Evolutionary conservation across 352 stramenopile genomes (phyloP), one percentile per base, ranked within the genome.

Genomic region (Pythium myriotylum): DNA sequence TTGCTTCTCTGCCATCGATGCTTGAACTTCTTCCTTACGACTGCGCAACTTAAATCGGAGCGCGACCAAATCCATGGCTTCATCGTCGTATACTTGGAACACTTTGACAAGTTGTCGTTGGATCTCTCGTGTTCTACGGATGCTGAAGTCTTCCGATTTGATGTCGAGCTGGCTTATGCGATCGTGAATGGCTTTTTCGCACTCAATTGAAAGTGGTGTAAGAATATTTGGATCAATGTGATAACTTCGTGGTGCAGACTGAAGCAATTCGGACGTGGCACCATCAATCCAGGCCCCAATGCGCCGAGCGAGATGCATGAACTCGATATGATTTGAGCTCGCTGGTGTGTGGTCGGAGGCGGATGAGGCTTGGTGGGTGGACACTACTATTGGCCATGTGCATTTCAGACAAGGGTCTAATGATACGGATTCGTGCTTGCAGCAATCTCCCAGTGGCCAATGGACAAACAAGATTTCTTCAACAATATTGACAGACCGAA

Each of bases 11-110:
- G 3, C 33, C 51, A 62, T 58, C 8, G 9, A 27, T 1, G 6
- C 27, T 17, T 55, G 19, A 14, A 62, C 42, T 23, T 51, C 27
- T n/a, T 43, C 16, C 17, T 47, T 60, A 24, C 67, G 55, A 23
- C 70, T 68, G 40, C 53, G 17, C 26, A 67, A 61, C 19, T 52
- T 51, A 32, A 53, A 67, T 10, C 51, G 43, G 1, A 78, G 50
- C 13, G 65, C 35, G 1, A 58, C 59, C 1, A 78, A 29, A 14
- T 78, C 67, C 0, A 9, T 26, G 1, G 70, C 57, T 27, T 76
- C 70, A 37, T 81, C 73, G 33, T 81, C 73, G 22, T 78, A 67
- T 3, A 74, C 50, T 50, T 67, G 64, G 10, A 74, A 71, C 6
- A 78, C n/a, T 27, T 67, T 71, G 7, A 53, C 32, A 2, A 74